A percentile compares a stretch with the other conserved stretches of the same genome.
Evolutionary conservation across 202 grass and related monocot genomes (phyloP).

Genomic region (Digitaria exilis): DNA sequence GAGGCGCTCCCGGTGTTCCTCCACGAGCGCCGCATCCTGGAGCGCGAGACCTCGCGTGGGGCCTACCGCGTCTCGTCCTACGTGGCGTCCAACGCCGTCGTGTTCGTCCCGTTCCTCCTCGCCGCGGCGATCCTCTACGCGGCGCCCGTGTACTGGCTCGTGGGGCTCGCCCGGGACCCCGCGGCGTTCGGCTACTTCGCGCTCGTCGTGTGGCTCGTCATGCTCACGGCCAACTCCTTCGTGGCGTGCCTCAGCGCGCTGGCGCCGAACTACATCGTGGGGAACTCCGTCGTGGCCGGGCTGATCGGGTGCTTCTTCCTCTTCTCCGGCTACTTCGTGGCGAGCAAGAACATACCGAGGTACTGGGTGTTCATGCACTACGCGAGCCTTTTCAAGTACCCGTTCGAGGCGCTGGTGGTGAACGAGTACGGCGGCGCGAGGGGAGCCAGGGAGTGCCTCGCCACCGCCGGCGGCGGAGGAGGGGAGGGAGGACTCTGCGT

Average conservation of each 20-base stretch:
- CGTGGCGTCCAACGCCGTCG: conserved; percentile 63
- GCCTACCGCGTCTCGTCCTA: conserved; percentile 91
- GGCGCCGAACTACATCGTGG: conserved; percentile 87
- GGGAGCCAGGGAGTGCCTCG: conserved; percentile 67
- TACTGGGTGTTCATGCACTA: conserved; percentile 99
- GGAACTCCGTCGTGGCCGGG: conserved; percentile 79
- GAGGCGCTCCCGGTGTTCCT: conserved; percentile 90
- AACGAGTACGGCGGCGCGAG: conserved; percentile 82
- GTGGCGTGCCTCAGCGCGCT: conserved; percentile 80
- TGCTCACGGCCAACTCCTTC: conserved; percentile 92
- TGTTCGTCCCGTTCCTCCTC: conserved; percentile 76
- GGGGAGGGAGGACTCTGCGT: conserved; percentile 38
- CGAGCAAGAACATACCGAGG: conserved; percentile 68
- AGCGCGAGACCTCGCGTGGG: conserved; percentile 82
- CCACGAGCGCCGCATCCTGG: conserved; percentile 77
- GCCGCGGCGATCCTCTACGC: conserved; percentile 67
- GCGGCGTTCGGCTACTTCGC: conserved; percentile 78
- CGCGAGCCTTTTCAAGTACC: conserved; percentile 97
- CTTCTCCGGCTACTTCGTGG: conserved; percentile 96
- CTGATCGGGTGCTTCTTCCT: conserved; percentile 97
- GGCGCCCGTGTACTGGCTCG: conserved; percentile 87
- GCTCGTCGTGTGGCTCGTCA: conserved; percentile 86
- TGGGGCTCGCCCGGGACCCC: conserved; percentile 63
- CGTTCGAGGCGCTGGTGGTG: conserved; percentile 85
- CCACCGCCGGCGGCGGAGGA: conserved; percentile 33